Evolutionary conservation across 2,329 filamentous ascomycete species (phyloP), one percentile per base, ranked within the genome.

Genomic region (Trichoderma harzianum): DNA sequence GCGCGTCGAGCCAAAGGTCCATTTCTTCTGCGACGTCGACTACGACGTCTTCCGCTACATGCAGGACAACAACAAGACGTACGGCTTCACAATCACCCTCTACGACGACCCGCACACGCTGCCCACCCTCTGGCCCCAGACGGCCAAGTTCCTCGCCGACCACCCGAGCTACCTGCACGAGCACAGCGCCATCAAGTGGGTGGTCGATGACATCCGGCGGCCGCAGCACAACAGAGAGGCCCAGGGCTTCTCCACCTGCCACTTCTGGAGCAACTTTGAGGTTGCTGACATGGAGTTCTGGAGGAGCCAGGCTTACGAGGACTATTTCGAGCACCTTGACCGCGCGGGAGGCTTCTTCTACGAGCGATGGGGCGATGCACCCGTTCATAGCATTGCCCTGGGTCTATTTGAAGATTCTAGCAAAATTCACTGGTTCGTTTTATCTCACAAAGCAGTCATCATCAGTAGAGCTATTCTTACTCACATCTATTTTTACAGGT

Each of bases 241-340:
- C 7, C 92, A 97, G 77, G 96, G 96, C 39, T 99, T 97, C 85
- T 97, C 94, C 39, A 98, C 96, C 3, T 99, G 96, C 81, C 96
- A 99, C 82, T 99, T 99, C 86, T 99, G 96, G 96, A 96, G 92
- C 78, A 99, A 99, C 82, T 99, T 99, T 77, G 96, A 99, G 83
- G 95, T 99, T 77, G 95, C 89, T 61, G 94, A 98, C 81, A 89
- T 99, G 88, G 89, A 89, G 74, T 97, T 99, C 82, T 99, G 94
- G 93, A 87, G 96, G 63, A 93, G 94, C 79, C 89, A 95, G 80
- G 87, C 90, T 60, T 99, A 99, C 79, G 93, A 97, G 79, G 94
- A 97, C 74, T 99, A 98, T 82, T 99, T 99, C 80, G 91, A 97
- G 79, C 94, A 98, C 81, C 87, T 99, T 39, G 96, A 99, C 93